Base-by-base conservation (phyloP, 352 stramenopile genomes). In the Phytophthora foliorum region DNA sequence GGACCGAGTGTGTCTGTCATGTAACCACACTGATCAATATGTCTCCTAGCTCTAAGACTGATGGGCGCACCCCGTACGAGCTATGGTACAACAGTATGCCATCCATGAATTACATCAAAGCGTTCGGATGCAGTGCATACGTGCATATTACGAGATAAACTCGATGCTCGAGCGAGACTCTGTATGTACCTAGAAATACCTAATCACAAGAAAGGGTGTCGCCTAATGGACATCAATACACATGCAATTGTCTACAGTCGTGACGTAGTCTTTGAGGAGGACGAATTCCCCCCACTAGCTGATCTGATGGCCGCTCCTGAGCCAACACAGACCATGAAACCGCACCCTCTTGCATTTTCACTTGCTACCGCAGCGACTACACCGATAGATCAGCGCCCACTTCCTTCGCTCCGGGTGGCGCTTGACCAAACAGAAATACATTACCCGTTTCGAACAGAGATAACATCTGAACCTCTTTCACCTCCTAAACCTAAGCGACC, bases 21-120 rank as follows among this genome's bases (percentile, higher is more conserved):
- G 44, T 75, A 17, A 61, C 36, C 8, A 66, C 31, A 10, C 32
- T 63, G 6, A 41, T 63, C 6, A 63, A 63, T 22, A 55, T 63
- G 29, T 55, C 22, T 0, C 44, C 42, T 3, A 63, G 19, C 44
- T 54, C 55, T 24, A 63, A 45, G 19, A 57, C 57, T 6, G n/a
- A 22, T 17, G 45, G 1, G 0, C 44, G 21, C 4, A 57, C 45
- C 22, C 57, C 57, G 5, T 57, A 64, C 36, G 34, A 65, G 13
- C 46, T 63, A 0, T 63, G 56, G 31, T 63, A 56, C 56, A 63
- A 63, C 4, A 31, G 44, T 9, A 50, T 51, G n/a, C 46, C 57
- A 24, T 57, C 57, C 45, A 51, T 64, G 46, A 19, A 50, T 0
- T 57, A 56, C 10, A 57, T 42, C 9, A 56, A 50, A 31, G 45